A percentile compares a stretch with the other conserved stretches of the same genome.
Evolutionary conservation across 345 rosid species (phyloP).

Genomic region (Noccaea caerulescens): DNA sequence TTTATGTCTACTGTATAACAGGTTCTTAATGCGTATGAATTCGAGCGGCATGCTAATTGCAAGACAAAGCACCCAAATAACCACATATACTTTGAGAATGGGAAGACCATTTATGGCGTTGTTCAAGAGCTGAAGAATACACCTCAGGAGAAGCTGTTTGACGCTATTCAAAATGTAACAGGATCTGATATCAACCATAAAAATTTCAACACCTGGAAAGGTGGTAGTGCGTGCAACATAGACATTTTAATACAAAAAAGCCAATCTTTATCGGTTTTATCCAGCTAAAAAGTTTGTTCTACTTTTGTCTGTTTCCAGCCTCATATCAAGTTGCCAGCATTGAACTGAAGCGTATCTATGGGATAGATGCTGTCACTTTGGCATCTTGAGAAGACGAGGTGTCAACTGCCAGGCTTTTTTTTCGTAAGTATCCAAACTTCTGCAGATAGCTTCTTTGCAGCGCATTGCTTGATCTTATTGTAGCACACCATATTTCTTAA

Average conservation of each 20-base stretch:
- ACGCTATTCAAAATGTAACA: slow-evolving; percentile 72
- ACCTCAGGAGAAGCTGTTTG: slow-evolving; percentile 75
- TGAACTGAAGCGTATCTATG: slow-evolving; percentile 86
- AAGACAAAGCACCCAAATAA: slow-evolving; percentile 96
- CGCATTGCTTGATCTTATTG: slow-evolving; percentile 34
- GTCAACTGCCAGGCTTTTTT: slow-evolving; percentile 29
- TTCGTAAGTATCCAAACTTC: slow-evolving; percentile 7
- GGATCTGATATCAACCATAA: slow-evolving; percentile 86
- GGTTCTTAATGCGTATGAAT: slow-evolving; percentile 89
- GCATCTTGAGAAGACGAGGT: slow-evolving; percentile 40
- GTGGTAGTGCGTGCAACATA: slow-evolving; percentile 42
- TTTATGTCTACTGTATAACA: slow-evolving; percentile 36
- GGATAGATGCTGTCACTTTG: slow-evolving; percentile 56
- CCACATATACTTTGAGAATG: slow-evolving; percentile 91
- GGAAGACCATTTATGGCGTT: slow-evolving; percentile 89
- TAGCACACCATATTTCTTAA: slow-evolving; percentile 31
- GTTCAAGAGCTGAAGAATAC: slow-evolving; percentile 88
- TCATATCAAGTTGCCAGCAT: slow-evolving; percentile 86
- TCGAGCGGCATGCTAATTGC: slow-evolving; percentile 89
- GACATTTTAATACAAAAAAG: slow-evolving; percentile 23
- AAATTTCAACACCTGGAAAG: slow-evolving; percentile 90
- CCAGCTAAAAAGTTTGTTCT: slow-evolving; percentile 22
- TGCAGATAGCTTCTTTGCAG: slow-evolving; percentile 44
- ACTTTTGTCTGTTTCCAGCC: slow-evolving; percentile 51
- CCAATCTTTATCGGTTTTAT: slow-evolving; percentile 10